A percentile compares a stretch with the other conserved stretches of the same genome.
phyloP scores from a whole-genome alignment of 2,329 filamentous ascomycete species.

The Fusarium transvaalense region DNA sequence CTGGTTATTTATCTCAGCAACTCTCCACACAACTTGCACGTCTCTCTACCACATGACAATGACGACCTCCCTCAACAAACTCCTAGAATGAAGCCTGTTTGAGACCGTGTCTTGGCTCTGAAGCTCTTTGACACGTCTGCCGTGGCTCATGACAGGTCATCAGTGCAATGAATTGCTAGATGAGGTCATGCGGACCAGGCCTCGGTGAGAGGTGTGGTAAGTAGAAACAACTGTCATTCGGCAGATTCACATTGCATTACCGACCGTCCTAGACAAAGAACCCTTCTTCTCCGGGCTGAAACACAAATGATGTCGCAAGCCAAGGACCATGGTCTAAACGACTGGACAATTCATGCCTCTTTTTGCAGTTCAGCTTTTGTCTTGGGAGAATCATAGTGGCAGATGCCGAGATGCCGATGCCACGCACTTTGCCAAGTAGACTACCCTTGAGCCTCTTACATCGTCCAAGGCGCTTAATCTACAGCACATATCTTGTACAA shows the following conservation, averaged over 20 bases:
- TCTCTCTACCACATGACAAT: slow-evolving; percentile 41
- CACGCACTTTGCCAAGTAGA: slow-evolving; percentile 26
- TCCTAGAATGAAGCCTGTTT: slow-evolving; percentile 40
- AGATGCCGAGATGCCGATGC: slow-evolving; percentile 24
- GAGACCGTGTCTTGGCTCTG: slow-evolving; percentile 20
- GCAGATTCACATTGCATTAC: slow-evolving; percentile 11
- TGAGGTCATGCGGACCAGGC: slow-evolving; percentile 47
- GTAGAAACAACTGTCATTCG: slow-evolving; percentile 31
- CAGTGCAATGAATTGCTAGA: slow-evolving; percentile 26
- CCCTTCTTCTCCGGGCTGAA: slow-evolving; percentile 30
- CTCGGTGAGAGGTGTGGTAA: slow-evolving; percentile 29
- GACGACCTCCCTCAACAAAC: slow-evolving; percentile 34
- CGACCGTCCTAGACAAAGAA: slow-evolving; percentile 9
- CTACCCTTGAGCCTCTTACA: slow-evolving; percentile 37
- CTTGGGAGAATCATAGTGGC: slow-evolving; percentile 3
- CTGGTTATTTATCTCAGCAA: slow-evolving; percentile 42
- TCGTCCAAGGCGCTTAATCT: slow-evolving; percentile 33
- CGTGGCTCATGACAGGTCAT: slow-evolving; percentile 33
- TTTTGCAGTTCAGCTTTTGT: background rate
- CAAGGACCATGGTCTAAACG: slow-evolving; percentile 8
- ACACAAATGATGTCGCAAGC: slow-evolving; percentile 42
- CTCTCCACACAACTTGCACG: slow-evolving; percentile 20
- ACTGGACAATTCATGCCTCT: slow-evolving; percentile 25
- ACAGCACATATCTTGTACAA: background rate
- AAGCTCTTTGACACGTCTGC: slow-evolving; percentile 33